Evolutionary conservation across 169 alveolate species (phyloP).

Genomic region (Miamiensis avidus): DNA sequence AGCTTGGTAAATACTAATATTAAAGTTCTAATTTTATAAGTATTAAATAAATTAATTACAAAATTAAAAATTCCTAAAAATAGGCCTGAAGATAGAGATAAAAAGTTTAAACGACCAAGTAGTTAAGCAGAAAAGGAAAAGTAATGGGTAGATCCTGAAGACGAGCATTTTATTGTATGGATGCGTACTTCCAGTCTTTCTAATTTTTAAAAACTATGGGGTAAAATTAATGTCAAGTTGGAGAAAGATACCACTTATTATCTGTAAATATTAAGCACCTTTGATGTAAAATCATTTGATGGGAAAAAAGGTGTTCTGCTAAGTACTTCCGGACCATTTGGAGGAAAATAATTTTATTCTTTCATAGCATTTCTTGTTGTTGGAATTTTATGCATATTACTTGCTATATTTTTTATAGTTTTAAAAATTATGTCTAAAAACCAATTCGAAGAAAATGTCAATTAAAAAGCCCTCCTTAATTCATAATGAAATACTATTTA

Average conservation of each 20-base stretch:
- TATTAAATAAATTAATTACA: too few species aligned
- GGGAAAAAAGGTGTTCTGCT: conserved; percentile 79
- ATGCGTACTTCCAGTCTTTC: conserved; percentile 89
- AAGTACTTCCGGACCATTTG: conserved; percentile 79
- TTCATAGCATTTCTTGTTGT: conserved; percentile 70
- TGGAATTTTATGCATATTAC: conserved; percentile 69
- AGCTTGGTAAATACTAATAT: conserved; percentile 23
- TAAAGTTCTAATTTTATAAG: too few species aligned
- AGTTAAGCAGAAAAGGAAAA: conserved; percentile 2
- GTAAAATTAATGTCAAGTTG: conserved; percentile 66
- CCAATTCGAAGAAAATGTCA: conserved; percentile 28
- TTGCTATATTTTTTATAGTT: conserved; percentile 62
- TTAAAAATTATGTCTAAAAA: conserved; percentile 32
- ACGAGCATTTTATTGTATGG: conserved; percentile 87
- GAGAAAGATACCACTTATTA: conserved; percentile 51
- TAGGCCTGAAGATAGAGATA: conserved; percentile 49
- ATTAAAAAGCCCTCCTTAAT: too few species aligned
- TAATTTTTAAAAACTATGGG: conserved; percentile 84
- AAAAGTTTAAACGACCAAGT: conserved; percentile 27
- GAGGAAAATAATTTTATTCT: conserved; percentile 81
- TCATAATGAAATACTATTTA: too few species aligned
- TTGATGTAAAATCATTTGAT: conserved; percentile 67
- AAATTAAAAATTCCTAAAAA: background rate
- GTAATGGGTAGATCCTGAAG: conserved; percentile 73
- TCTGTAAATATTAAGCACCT: conserved; percentile 52